Evolutionary conservation across 2,329 filamentous ascomycete genomes (phyloP).

Genomic region (Colletotrichum somersetense): DNA sequence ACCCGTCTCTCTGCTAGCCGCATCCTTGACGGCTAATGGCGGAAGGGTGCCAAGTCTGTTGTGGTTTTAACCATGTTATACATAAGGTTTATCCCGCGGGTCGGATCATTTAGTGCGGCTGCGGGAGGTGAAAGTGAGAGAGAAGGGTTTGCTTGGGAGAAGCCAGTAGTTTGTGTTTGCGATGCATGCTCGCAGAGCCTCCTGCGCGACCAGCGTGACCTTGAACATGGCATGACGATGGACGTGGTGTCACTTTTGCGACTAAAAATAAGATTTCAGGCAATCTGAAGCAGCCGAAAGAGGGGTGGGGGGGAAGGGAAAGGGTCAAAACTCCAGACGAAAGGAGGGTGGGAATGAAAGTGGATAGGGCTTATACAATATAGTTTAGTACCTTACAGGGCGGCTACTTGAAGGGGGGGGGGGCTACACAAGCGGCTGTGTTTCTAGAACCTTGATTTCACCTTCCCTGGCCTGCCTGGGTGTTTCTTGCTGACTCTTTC

Average conservation of each 20-base stretch:
- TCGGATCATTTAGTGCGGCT: slow-evolving; percentile 6
- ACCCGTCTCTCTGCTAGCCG: background rate
- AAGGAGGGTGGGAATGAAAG: background rate
- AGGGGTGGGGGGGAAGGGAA: no score
- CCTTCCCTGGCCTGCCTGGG: no score
- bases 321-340: slow-evolving; percentile 32
- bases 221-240: background rate
- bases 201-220: background rate
- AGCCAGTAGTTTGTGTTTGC: background rate
- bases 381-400: background rate
- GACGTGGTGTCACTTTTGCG: slow-evolving; percentile 14
- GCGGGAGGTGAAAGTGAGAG: background rate
- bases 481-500: background rate
- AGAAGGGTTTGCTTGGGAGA: background rate
- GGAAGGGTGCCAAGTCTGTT: background rate
- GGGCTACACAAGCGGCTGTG: slow-evolving; percentile 1
- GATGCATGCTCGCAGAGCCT: slow-evolving; percentile 4
- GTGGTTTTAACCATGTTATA: slow-evolving; percentile 1
- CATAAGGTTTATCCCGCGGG: slow-evolving; percentile 16
- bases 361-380: background rate
- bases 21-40: background rate
- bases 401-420: background rate
- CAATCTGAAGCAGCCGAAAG: background rate
- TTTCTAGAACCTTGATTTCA: slow-evolving; percentile 26
- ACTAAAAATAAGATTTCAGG: slow-evolving; percentile 35